Evolutionary conservation across 129 eudicot genomes (phyloP).

Genomic region (Apium graveolens): DNA sequence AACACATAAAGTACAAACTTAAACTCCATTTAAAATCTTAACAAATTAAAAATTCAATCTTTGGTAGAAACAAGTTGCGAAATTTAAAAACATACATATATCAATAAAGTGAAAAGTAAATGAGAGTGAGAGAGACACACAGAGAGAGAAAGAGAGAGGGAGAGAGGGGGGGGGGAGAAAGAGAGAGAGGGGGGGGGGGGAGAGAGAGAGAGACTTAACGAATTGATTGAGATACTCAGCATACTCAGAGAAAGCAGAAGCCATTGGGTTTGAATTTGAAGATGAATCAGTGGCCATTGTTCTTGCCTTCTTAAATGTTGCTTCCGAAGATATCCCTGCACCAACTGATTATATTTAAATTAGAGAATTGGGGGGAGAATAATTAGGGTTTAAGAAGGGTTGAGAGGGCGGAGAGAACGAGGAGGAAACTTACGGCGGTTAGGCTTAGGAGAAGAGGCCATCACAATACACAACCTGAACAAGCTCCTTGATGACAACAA

Average conservation of each 20-base stretch:
- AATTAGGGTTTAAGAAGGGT: neutral
- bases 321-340: slow-evolving; percentile 39
- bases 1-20: neutral
- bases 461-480: neutral
- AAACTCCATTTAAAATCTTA: neutral
- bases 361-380: neutral
- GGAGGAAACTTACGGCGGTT: neutral
- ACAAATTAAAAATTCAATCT: neutral
- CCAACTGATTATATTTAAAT: slow-evolving; percentile 21
- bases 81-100: neutral
- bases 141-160: neutral
- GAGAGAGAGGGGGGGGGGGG: neutral
- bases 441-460: neutral
- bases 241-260: slow-evolving; percentile 48
- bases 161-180: neutral
- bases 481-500: neutral
- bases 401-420: neutral
- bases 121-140: no score
- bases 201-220: slow-evolving; percentile 24
- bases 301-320: slow-evolving; percentile 51
- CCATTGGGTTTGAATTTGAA: slow-evolving; percentile 29
- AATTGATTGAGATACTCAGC: slow-evolving; percentile 75
- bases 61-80: neutral
- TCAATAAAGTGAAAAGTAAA: neutral
- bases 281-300: slow-evolving; percentile 29